Percentiles rank a stretch among this genome's conserved stretches.
phyloP scores from a whole-genome alignment of 2,329 filamentous ascomycete genomes.

The Tolypocladium pustulatum region DNA sequence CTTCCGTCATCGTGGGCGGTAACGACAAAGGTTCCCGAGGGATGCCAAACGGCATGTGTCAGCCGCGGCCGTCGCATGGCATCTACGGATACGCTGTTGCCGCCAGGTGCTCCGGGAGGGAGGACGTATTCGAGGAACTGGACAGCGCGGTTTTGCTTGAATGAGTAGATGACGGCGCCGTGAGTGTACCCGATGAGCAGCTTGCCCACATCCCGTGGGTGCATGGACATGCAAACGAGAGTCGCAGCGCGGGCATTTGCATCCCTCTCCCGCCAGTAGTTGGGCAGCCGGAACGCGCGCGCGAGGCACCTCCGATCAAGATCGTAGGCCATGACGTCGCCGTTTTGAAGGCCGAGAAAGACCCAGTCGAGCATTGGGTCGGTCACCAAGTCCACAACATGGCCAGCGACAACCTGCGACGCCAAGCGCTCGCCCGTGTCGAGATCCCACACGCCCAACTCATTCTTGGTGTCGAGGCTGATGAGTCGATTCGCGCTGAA shows the following conservation, averaged over 20 bases:
- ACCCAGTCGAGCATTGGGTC: conserved; percentile 93
- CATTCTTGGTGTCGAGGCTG: conserved; percentile 76
- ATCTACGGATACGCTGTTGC: conserved; percentile 55
- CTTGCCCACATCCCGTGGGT: conserved; percentile 86
- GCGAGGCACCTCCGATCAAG: conserved; percentile 66
- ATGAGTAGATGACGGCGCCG: conserved; percentile 82
- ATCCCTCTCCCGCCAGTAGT: conserved; percentile 71
- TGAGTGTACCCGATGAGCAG: conserved; percentile 84
- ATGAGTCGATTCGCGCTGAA: conserved; percentile 83
- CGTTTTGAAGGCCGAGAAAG: conserved; percentile 70
- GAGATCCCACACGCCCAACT: conserved; percentile 75
- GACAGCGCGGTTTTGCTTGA: conserved; percentile 76
- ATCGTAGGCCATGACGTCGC: conserved; percentile 87
- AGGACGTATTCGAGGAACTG: conserved; percentile 79
- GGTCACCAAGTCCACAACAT: conserved; percentile 62
- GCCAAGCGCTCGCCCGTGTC: conserved; percentile 56
- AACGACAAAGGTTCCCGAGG: conserved; percentile 79
- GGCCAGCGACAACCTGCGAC: conserved; percentile 65
- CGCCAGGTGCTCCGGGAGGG: conserved; percentile 72
- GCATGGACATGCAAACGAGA: conserved; percentile 71
- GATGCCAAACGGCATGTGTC: conserved; percentile 86
- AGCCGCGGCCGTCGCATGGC: conserved; percentile 60
- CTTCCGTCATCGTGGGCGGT: conserved; percentile 87
- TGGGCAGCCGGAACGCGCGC: conserved; percentile 69
- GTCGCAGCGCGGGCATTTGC: conserved; percentile 49